Conservation (phyloP, 208 protist species). For the Leishmania guyanensis region DNA sequence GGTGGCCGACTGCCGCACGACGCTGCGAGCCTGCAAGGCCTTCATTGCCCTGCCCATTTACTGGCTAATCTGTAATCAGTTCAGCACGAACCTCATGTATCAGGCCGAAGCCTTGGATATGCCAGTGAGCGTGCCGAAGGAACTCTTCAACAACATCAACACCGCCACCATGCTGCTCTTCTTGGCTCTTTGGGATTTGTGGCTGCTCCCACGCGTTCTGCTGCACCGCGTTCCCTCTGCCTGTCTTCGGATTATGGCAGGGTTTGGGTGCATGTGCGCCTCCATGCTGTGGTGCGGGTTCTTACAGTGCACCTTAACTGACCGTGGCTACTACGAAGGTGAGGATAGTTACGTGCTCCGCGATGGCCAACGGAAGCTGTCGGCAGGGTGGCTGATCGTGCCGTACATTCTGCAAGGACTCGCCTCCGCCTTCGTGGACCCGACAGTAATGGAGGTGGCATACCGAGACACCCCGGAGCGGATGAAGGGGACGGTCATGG, state of each 20-base stretch:
- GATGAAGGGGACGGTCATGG: slow-evolving; percentile 75
- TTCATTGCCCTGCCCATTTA: slow-evolving; percentile 71
- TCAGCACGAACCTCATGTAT: slow-evolving; percentile 74
- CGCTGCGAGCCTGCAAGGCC: slow-evolving; percentile 42
- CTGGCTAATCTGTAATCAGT: slow-evolving; percentile 74
- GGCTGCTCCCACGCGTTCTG: slow-evolving; percentile 43
- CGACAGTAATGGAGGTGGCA: slow-evolving; percentile 67
- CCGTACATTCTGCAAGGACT: slow-evolving; percentile 67
- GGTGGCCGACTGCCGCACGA: slow-evolving; percentile 44
- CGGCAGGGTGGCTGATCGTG: slow-evolving; percentile 48
- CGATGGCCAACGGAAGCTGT: slow-evolving; percentile 31
- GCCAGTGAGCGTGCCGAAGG: slow-evolving; percentile 42
- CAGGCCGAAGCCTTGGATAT: slow-evolving; percentile 44
- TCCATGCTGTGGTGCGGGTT: slow-evolving; percentile 65
- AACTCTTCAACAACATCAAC: slow-evolving; percentile 80
- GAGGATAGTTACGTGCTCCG: slow-evolving; percentile 47
- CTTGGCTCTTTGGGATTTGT: slow-evolving; percentile 42
- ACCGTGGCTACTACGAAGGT: slow-evolving; percentile 43
- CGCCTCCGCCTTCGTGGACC: slow-evolving; percentile 66
- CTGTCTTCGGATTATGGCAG: slow-evolving; percentile 35
- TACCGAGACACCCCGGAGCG: slow-evolving; percentile 55
- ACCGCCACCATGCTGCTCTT: slow-evolving; percentile 58
- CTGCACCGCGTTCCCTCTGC: slow-evolving; percentile 19
- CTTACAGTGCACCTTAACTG: slow-evolving; percentile 42
- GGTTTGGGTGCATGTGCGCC: slow-evolving; percentile 48